phyloP scores from a whole-genome alignment of 78 protist species.

The Planoprotostelium fungivorum region DNA sequence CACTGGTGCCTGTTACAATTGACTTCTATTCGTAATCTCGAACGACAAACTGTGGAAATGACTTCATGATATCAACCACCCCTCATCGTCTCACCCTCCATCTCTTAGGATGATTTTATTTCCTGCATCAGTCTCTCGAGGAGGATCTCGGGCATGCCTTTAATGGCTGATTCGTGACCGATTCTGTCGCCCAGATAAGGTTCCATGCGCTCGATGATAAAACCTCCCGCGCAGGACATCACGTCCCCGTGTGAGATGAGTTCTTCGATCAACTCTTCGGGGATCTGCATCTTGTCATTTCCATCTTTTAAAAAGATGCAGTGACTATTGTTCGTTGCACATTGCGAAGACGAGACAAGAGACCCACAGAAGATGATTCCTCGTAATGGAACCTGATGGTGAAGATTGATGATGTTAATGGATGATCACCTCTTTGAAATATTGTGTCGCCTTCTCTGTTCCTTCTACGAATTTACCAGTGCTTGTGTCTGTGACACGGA shows the following conservation, averaged over 20 bases:
- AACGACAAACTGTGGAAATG: too few relatives aligned
- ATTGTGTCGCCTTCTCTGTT: conserved; percentile 29
- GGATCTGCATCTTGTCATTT: not conserved
- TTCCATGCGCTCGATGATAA: conserved; percentile 38
- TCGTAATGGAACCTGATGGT: too few relatives aligned
- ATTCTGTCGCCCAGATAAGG: not conserved
- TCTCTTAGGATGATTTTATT: too few relatives aligned
- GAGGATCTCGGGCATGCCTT: not conserved
- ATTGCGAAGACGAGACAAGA: too few relatives aligned
- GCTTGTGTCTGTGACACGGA: conserved; percentile 23
- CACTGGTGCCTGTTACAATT: too few relatives aligned
- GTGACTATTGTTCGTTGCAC: too few relatives aligned
- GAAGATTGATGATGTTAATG: not conserved
- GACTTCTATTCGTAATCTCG: too few relatives aligned
- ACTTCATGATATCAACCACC: too few relatives aligned
- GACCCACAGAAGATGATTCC: too few relatives aligned
- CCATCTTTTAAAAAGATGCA: too few relatives aligned
- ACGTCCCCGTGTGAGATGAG: conserved; percentile 45
- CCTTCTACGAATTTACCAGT: conserved; percentile 30
- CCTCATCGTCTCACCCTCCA: too few relatives aligned
- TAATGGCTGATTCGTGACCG: not conserved
- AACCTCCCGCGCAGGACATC: conserved; percentile 55
- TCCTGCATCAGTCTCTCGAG: not conserved
- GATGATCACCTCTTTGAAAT: conserved; percentile 15
- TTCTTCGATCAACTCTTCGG: conserved; percentile 17